Conservation (phyloP, 1,284 basidiomycete genomes). For the Ceratobasidium theobromae region DNA sequence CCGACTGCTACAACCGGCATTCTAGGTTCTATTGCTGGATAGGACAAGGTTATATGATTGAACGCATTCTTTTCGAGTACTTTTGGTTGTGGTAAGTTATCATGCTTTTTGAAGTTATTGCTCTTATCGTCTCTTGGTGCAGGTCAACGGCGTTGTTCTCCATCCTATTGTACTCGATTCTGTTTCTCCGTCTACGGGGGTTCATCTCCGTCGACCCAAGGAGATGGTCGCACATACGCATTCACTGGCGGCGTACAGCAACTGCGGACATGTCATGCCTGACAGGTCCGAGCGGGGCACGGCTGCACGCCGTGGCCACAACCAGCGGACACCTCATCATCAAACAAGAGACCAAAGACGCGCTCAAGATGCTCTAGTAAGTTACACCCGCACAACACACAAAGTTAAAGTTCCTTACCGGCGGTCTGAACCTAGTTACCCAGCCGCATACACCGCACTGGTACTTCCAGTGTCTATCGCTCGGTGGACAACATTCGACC, state of each 20-base stretch:
- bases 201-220: constrained; percentile 33
- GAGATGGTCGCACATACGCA: constrained; percentile 15
- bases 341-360: constrained; percentile 32
- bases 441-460: constrained; percentile 34
- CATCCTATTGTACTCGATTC: constrained; percentile 32
- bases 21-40: constrained; percentile 35
- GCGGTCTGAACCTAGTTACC: constrained; percentile 28
- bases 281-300: constrained; percentile 14
- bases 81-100: constrained; percentile 34
- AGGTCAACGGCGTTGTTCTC: constrained; percentile 32
- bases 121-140: neutral
- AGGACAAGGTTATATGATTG: constrained; percentile 29
- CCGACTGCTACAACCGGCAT: neutral
- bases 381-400: neutral
- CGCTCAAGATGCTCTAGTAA: constrained; percentile 36
- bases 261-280: constrained; percentile 19
- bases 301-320: constrained; percentile 22
- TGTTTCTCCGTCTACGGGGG: constrained; percentile 34
- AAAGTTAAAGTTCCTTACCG: neutral
- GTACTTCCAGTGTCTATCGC: constrained; percentile 34
- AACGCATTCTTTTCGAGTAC: constrained; percentile 34
- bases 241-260: constrained; percentile 9
- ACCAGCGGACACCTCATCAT: constrained; percentile 19
- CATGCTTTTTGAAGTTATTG: neutral
- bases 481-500: constrained; percentile 34